phyloP scores from a whole-genome alignment of 352 stramenopile species.

The Globisporangium parvum region DNA sequence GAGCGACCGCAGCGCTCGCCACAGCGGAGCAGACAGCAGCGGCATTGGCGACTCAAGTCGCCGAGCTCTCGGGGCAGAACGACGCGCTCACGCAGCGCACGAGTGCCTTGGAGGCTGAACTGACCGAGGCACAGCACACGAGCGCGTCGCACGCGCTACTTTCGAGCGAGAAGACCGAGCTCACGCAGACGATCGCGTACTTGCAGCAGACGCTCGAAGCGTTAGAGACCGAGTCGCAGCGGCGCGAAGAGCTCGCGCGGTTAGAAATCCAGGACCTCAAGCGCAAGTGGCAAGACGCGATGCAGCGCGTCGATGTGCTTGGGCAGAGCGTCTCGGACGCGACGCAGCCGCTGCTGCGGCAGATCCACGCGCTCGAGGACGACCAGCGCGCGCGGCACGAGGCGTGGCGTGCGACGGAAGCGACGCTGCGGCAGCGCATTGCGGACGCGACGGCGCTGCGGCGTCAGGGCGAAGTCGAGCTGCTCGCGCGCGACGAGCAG shows the following conservation, averaged over 20 bases:
- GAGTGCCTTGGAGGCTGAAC: constrained; percentile 27
- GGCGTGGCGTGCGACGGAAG: constrained; percentile 47
- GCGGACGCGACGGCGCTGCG: constrained; percentile 28
- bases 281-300: constrained; percentile 72
- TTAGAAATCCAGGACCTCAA: constrained; percentile 55
- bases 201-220: constrained; percentile 50
- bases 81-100: constrained; percentile 28
- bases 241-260: constrained; percentile 56
- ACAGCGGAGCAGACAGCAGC: constrained; percentile 22
- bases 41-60: constrained; percentile 14
- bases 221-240: constrained; percentile 43
- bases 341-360: constrained; percentile 65
- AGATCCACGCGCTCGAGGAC: constrained; percentile 66
- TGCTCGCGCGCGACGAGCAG: constrained; percentile 30
- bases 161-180: constrained; percentile 41
- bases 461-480: constrained; percentile 33
- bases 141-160: constrained; percentile 46
- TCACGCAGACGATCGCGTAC: constrained; percentile 57
- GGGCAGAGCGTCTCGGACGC: constrained; percentile 63
- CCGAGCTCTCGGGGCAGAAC: constrained; percentile 21
- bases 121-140: constrained; percentile 30
- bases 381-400: constrained; percentile 55
- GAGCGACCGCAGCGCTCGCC: constrained; percentile 21
- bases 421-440: constrained; percentile 32
- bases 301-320: constrained; percentile 60